phyloP scores from a whole-genome alignment of 441 rosid genomes.

The Biscutella laevigata region DNA sequence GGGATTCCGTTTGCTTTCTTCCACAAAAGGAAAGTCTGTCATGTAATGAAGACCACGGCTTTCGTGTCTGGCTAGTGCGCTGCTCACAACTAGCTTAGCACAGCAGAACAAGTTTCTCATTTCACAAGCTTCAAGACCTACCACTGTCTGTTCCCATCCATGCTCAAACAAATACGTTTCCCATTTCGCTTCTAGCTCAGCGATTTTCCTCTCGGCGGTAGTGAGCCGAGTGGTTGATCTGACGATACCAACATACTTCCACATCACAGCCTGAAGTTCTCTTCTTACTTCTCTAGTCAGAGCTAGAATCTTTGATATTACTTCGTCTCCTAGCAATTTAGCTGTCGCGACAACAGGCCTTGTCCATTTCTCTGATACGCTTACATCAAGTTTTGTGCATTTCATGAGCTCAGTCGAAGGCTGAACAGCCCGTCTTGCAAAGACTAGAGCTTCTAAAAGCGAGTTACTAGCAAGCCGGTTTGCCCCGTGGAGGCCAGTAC shows the following conservation, averaged over 20 bases:
- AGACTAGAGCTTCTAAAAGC: slow-evolving; percentile 92
- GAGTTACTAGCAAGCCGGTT: slow-evolving; percentile 96
- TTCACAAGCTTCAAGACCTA: slow-evolving; percentile 83
- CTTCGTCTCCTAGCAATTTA: slow-evolving; percentile 34
- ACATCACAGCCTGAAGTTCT: slow-evolving; percentile 79
- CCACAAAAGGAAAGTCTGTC: slow-evolving; percentile 53
- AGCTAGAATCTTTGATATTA: slow-evolving; percentile 35
- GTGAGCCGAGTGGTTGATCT: slow-evolving; percentile 71
- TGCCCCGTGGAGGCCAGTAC: slow-evolving; percentile 96
- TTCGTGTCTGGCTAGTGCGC: slow-evolving; percentile 84
- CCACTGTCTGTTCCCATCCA: slow-evolving; percentile 88
- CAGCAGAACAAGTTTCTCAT: slow-evolving; percentile 92
- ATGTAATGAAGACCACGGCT: slow-evolving; percentile 96
- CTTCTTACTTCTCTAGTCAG: slow-evolving; percentile 55
- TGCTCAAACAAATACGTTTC: slow-evolving; percentile 63
- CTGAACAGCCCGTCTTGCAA: slow-evolving; percentile 80
- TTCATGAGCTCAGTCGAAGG: slow-evolving; percentile 77
- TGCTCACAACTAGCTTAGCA: slow-evolving; percentile 86
- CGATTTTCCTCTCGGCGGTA: slow-evolving; percentile 49
- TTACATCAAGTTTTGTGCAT: slow-evolving; percentile 35
- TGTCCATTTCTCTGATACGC: slow-evolving; percentile 52
- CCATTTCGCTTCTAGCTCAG: slow-evolving; percentile 64
- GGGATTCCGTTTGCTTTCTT: slow-evolving; percentile 79
- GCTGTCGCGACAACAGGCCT: slow-evolving; percentile 51
- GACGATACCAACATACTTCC: slow-evolving; percentile 84